A percentile compares a stretch with the other conserved stretches of the same genome.
Conservation (phyloP, 2,329 filamentous ascomycete species). For the Helminthosporium solani region DNA sequence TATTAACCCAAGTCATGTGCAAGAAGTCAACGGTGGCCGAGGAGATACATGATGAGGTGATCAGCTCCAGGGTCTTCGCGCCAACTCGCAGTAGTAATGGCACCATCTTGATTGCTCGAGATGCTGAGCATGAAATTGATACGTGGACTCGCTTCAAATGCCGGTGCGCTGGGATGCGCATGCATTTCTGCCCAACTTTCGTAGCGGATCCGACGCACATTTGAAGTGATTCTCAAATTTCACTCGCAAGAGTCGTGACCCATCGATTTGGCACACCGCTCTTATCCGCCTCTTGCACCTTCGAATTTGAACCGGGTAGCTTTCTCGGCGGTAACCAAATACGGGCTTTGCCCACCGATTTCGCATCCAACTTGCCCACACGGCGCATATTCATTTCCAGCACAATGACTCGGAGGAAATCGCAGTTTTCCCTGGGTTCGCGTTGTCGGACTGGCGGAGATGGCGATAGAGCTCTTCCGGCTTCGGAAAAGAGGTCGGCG, state of each 20-base stretch:
- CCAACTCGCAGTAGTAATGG: slow-evolving; percentile 10
- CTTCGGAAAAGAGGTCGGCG: slow-evolving; percentile 46
- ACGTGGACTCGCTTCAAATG: slow-evolving; percentile 3
- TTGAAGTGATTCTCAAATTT: slow-evolving; percentile 10
- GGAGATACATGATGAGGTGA: slow-evolving; percentile 17
- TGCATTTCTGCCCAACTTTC: slow-evolving; percentile 23
- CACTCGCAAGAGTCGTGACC: slow-evolving; percentile 28
- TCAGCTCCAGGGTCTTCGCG: slow-evolving; percentile 14
- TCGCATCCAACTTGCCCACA: slow-evolving; percentile 60
- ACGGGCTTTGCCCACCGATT: slow-evolving; percentile 55
- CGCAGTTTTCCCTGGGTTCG: slow-evolving; percentile 64
- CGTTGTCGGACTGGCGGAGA: slow-evolving; percentile 55
- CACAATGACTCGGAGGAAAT: slow-evolving; percentile 64
- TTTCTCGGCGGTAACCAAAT: slow-evolving; percentile 62
- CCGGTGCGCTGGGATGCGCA: slow-evolving; percentile 4
- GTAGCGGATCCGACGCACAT: slow-evolving; percentile 1
- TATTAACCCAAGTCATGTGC: slow-evolving; percentile 11
- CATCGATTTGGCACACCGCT: slow-evolving; percentile 40
- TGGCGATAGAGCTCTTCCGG: slow-evolving; percentile 43
- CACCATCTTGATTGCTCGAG: neutral
- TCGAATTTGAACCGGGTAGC: slow-evolving; percentile 4
- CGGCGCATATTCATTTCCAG: slow-evolving; percentile 69
- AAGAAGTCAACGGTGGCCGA: slow-evolving; percentile 3
- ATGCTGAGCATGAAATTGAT: slow-evolving; percentile 4
- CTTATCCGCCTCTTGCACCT: slow-evolving; percentile 12